Percentiles rank a stretch among this genome's conserved stretches.
phyloP scores from a whole-genome alignment of 2,329 filamentous ascomycete species.

The Diaporthe vexans region DNA sequence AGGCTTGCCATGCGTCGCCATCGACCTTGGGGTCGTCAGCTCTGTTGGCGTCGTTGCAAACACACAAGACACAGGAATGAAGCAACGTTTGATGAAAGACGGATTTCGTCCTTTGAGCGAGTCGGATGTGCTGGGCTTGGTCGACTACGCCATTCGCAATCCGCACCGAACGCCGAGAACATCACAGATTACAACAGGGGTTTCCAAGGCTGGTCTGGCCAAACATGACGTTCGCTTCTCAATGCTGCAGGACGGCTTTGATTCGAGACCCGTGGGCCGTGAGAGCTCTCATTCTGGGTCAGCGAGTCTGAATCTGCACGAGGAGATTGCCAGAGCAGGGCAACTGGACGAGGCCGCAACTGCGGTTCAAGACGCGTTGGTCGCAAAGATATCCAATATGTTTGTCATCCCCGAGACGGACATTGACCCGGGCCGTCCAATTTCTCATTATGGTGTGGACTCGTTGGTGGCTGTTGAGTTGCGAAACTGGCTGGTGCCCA shows the following conservation, averaged over 20 bases:
- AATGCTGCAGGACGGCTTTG: not conserved
- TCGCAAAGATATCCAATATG: not conserved
- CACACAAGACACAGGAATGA: not conserved
- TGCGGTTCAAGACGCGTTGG: not conserved
- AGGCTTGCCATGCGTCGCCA: constrained; percentile 49
- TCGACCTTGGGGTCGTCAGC: not conserved
- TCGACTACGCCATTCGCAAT: not conserved
- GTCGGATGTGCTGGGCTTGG: not conserved
- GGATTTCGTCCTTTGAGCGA: not conserved
- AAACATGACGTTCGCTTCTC: not conserved
- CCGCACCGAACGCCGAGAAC: not conserved
- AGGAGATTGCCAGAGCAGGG: not conserved
- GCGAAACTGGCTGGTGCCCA: constrained; percentile 32
- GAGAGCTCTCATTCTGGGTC: not conserved
- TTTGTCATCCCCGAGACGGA: constrained; percentile 6
- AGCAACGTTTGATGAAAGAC: not conserved
- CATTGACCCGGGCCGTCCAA: not conserved
- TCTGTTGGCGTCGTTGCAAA: not conserved
- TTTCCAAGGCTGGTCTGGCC: accelerated
- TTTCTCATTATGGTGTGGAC: constrained; percentile 34
- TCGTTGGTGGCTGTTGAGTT: constrained; percentile 37
- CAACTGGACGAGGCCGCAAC: not conserved
- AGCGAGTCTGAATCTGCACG: not conserved
- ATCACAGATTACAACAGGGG: not conserved
- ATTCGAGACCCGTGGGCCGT: not conserved